A percentile compares a stretch with the other conserved stretches of the same genome.
Evolutionary conservation across 352 stramenopile species (phyloP).

Genomic region (Pilasporangium apinafurcum): DNA sequence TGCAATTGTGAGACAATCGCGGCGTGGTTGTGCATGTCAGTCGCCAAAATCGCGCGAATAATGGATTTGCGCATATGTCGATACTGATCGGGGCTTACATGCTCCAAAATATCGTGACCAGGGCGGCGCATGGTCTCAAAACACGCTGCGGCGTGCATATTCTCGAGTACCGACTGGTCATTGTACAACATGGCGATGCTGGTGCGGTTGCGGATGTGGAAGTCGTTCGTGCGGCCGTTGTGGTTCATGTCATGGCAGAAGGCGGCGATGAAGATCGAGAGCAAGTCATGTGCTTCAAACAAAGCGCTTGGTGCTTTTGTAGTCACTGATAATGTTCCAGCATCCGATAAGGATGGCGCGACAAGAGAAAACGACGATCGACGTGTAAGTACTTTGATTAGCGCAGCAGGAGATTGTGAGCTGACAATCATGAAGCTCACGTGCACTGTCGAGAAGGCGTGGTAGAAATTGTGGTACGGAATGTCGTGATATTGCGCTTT

Average conservation of each 20-base stretch:
- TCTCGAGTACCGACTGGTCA: slow-evolving; percentile 85
- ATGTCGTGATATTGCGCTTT: slow-evolving; percentile 74
- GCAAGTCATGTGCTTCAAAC: slow-evolving; percentile 45
- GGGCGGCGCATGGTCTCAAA: slow-evolving; percentile 74
- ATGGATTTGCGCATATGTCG: slow-evolving; percentile 59
- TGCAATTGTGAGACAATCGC: slow-evolving; percentile 64
- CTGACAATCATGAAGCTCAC: slow-evolving; percentile 71
- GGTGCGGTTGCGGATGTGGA: slow-evolving; percentile 74
- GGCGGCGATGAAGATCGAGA: slow-evolving; percentile 72
- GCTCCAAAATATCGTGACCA: slow-evolving; percentile 61
- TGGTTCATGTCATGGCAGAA: slow-evolving; percentile 89
- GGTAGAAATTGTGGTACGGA: slow-evolving; percentile 84
- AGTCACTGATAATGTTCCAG: not conserved
- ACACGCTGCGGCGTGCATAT: slow-evolving; percentile 78
- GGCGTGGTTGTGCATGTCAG: slow-evolving; percentile 78
- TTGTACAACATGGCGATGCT: slow-evolving; percentile 84
- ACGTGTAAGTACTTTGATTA: no score
- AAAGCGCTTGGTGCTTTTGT: slow-evolving; percentile 8
- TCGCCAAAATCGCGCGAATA: slow-evolving; percentile 76
- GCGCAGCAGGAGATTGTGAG: slow-evolving; percentile 18
- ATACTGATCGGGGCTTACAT: slow-evolving; percentile 26
- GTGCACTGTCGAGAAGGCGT: slow-evolving; percentile 78
- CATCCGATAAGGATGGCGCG: no score
- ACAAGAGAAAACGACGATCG: no score
- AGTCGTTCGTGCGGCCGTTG: slow-evolving; percentile 85